Conservation (phyloP, 495 filamentous ascomycete species). For the Articulospora tetracladia region DNA sequence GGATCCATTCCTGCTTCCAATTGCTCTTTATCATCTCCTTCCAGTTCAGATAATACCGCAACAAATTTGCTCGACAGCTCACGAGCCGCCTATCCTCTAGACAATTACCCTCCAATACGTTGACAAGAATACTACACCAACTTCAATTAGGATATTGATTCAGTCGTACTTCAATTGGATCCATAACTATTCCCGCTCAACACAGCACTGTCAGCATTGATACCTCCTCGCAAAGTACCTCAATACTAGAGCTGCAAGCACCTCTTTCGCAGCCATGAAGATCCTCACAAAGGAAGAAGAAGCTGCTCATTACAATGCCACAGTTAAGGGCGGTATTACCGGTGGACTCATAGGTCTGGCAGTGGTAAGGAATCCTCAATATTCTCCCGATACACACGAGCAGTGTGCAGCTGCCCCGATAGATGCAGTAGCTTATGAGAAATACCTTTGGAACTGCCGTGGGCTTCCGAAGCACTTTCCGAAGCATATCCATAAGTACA, state of each 20-base stretch:
- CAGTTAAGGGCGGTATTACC: conserved; percentile 71
- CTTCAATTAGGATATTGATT: neutral
- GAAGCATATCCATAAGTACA: neutral
- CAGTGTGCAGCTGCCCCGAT: no score
- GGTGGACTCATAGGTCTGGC: conserved; percentile 65
- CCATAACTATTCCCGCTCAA: neutral
- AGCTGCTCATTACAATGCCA: conserved; percentile 54
- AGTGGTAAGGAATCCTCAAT: conserved; percentile 32
- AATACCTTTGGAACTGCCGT: no score
- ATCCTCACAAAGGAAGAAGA: conserved; percentile 93
- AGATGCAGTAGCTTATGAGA: no score
- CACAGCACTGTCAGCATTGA: neutral
- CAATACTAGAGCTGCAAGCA: neutral
- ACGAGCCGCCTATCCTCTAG: neutral
- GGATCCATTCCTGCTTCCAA: neutral
- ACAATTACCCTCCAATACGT: neutral
- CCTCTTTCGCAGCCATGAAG: conserved; percentile 63
- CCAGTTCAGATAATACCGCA: no score
- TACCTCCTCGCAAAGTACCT: neutral
- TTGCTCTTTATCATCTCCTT: neutral
- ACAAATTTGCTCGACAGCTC: neutral
- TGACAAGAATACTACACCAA: no score
- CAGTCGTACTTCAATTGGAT: neutral
- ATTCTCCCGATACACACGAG: neutral
- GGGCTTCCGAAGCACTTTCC: neutral